phyloP scores from a whole-genome alignment of 495 filamentous ascomycete genomes.

The Aspergillus bertholletiae region DNA sequence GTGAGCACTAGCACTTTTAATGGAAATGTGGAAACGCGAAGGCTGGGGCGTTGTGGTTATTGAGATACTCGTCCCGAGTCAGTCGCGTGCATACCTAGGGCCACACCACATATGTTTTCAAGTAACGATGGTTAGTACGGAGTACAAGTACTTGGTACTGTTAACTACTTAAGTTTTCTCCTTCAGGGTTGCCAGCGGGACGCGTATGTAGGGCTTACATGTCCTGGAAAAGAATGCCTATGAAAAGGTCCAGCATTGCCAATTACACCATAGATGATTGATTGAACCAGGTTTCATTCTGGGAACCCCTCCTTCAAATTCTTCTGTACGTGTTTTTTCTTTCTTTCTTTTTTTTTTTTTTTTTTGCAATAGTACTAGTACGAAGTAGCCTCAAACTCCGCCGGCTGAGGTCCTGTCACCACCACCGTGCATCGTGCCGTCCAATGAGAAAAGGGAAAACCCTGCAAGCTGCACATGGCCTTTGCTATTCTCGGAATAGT shows the following conservation, averaged over 20 bases:
- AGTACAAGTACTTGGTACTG: not conserved
- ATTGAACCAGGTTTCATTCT: not conserved
- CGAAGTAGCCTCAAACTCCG: conserved; percentile 1
- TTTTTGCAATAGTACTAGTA: no score
- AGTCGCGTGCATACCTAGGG: not conserved
- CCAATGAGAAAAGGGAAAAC: conserved; percentile 14
- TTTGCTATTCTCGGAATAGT: conserved; percentile 6
- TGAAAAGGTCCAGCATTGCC: not conserved
- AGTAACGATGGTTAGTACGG: no score
- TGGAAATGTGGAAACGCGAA: not conserved
- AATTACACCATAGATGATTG: not conserved
- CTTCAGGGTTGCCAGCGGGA: not conserved
- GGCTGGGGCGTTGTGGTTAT: not conserved
- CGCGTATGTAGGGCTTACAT: not conserved
- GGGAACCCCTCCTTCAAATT: not conserved
- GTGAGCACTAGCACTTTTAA: not conserved
- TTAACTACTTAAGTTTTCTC: not conserved
- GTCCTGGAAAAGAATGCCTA: no score
- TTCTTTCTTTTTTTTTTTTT: no score
- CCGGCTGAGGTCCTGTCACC: conserved; percentile 8
- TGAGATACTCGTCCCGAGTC: not conserved
- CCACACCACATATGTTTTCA: no score
- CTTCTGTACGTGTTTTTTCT: not conserved
- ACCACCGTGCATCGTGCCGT: not conserved
- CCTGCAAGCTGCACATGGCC: conserved; percentile 16